Conservation (phyloP, 208 protist species). For the Sergeia podlipaevii region DNA sequence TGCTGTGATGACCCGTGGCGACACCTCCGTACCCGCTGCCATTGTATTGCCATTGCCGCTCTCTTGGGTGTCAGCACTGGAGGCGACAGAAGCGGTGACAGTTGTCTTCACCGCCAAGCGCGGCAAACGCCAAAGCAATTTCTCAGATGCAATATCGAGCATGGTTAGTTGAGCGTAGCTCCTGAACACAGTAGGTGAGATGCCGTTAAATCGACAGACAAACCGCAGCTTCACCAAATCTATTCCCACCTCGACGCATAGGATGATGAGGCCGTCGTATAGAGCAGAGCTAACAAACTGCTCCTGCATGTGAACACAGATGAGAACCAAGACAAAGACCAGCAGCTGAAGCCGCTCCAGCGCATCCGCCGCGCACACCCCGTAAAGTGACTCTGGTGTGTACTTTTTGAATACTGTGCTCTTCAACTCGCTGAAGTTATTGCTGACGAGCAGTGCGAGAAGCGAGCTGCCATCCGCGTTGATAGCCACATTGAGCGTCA, state of each 20-base stretch:
- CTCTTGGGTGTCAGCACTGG: neutral
- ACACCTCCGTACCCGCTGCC: too few relatives aligned
- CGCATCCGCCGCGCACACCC: slow-evolving; percentile 82
- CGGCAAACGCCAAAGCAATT: slow-evolving; percentile 34
- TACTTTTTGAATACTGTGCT: slow-evolving; percentile 92
- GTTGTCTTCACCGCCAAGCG: slow-evolving; percentile 4
- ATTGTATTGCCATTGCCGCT: neutral
- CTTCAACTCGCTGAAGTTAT: slow-evolving; percentile 94
- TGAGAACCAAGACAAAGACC: slow-evolving; percentile 82
- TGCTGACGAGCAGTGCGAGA: slow-evolving; percentile 91
- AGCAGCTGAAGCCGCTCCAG: slow-evolving; percentile 89
- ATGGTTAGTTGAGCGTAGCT: slow-evolving; percentile 37
- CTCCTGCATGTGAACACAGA: slow-evolving; percentile 50
- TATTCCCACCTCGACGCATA: slow-evolving; percentile 69
- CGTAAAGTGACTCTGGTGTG: slow-evolving; percentile 78
- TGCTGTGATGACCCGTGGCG: too few relatives aligned
- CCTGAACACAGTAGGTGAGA: slow-evolving; percentile 60
- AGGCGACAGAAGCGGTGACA: neutral
- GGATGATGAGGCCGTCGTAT: slow-evolving; percentile 23
- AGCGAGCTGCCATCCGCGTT: slow-evolving; percentile 90
- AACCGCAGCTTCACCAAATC: slow-evolving; percentile 93
- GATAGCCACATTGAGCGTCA: slow-evolving; percentile 93
- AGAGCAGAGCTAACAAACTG: slow-evolving; percentile 25
- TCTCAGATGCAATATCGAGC: slow-evolving; percentile 34
- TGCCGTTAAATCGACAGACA: slow-evolving; percentile 87